A percentile compares a stretch with the other conserved stretches of the same genome.
Conservation (phyloP, 2,329 filamentous ascomycete genomes). For the Fusarium multiceps region DNA sequence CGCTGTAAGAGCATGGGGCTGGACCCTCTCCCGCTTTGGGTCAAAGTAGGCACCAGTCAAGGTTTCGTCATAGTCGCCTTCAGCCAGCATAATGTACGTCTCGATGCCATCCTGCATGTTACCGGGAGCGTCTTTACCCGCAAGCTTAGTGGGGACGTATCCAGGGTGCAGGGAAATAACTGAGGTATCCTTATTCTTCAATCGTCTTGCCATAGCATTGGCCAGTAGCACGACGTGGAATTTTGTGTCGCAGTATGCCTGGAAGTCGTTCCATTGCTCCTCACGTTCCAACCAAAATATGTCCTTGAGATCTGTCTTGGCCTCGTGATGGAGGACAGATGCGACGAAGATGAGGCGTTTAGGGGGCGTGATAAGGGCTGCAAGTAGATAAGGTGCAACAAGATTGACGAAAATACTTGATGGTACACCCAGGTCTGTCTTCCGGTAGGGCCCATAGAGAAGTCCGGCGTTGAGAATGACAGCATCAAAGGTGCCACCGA, state of each 20-base stretch:
- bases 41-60: conserved; percentile 36
- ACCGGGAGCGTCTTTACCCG: conserved; percentile 9
- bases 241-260: conserved; percentile 38
- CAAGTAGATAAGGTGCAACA: conserved; percentile 39
- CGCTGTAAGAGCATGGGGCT: conserved; percentile 18
- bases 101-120: conserved; percentile 39
- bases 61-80: conserved; percentile 34
- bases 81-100: conserved; percentile 35
- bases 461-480: conserved; percentile 38
- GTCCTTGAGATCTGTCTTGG: conserved; percentile 25
- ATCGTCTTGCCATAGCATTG: conserved; percentile 34
- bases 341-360: conserved; percentile 35
- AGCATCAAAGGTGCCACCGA: conserved; percentile 34
- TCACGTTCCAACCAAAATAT: conserved; percentile 39
- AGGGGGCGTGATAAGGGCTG: conserved; percentile 33
- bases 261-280: conserved; percentile 33
- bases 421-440: conserved; percentile 32
- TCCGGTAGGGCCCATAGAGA: conserved; percentile 31
- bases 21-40: conserved; percentile 29
- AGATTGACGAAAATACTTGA: conserved; percentile 37
- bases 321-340: conserved; percentile 34
- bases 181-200: conserved; percentile 18
- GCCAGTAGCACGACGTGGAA: conserved; percentile 37
- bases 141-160: conserved; percentile 40
- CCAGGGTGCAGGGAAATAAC: conserved; percentile 39